These are phyloP conservation scores for Aspergillus fischeri DNA, from an alignment of 2,329 filamentous ascomycete genomes.

Conservation along the genomic window DNA sequence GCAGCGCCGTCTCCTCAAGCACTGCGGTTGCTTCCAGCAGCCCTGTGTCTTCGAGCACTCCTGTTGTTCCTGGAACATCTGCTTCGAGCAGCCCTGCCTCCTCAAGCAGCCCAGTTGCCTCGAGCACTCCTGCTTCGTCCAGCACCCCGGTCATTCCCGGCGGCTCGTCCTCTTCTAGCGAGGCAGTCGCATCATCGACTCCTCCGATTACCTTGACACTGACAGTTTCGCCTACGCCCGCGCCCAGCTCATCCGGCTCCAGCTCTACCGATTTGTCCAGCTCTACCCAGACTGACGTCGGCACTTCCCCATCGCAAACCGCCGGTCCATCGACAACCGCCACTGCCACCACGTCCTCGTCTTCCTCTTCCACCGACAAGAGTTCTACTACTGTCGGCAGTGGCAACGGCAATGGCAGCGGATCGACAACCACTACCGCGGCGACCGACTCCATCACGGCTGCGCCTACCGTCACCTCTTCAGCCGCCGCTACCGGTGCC, in stretches of 20 bases:
- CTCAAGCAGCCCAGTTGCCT: not conserved
- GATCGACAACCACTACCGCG: constrained; percentile 2
- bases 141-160: constrained; percentile 3
- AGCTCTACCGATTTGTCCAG: not conserved
- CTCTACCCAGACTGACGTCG: not conserved
- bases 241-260: constrained; percentile 5
- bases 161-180: not conserved
- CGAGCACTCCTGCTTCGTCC: constrained; percentile 1
- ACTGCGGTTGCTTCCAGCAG: not conserved
- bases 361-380: constrained; percentile 1
- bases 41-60: not conserved
- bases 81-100: not conserved
- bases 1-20: constrained; percentile 1
- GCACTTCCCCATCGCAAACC: not conserved
- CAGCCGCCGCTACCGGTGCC: constrained; percentile 12
- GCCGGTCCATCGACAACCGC: not conserved
- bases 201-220: not conserved
- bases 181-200: not conserved
- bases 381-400: not conserved
- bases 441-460: constrained; percentile 7
- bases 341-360: not conserved
- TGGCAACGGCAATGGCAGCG: constrained; percentile 5
- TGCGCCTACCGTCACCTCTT: constrained; percentile 3
- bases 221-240: not conserved
- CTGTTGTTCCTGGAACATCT: not conserved